Base-by-base conservation (phyloP, 495 filamentous ascomycete species). In the Hyaloscypha variabilis region DNA sequence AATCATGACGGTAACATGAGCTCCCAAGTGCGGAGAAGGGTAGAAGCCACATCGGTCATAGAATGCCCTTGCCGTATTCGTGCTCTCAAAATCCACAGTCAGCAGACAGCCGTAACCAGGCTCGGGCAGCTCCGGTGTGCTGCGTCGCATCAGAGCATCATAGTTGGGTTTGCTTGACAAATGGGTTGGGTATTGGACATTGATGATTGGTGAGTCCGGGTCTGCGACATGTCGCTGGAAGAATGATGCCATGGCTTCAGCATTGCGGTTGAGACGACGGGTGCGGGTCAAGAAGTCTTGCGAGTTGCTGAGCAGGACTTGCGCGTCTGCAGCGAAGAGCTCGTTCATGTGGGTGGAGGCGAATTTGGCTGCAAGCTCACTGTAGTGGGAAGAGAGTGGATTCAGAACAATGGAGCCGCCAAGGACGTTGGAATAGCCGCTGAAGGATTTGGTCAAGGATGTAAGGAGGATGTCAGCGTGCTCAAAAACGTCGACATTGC, bases 371-470 rank as follows among this genome's bases (percentile, higher is more conserved):
- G 93, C 95, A 29, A 99, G 72, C 0, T 73, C 63, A 0, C 75
- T 52, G 77, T 97, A 98, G 74, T 88, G 91, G 17, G 73, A 83
- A 19, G 86, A 79, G 58, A 89, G 84, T 2, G 95, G 93, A 73
- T 98, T 99, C 51, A 97, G 78, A 39, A 97, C 88, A 13, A 87
- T 82, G 74, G 91, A 88, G 60, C 95, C 95, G 67, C 93, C 95
- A 94, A 98, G 97, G 57, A 99, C 95, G 77, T 99, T 98, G 74
- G 91, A 92, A 75, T 97, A 94, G 30, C 95, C 95, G 61, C 91
- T 95, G 77, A 99, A 99, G 56, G 97, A 89, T 76, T 99, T 99
- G 3, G 95, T 97, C 60, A 99, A 81, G 69, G 91, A 96, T 79
- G 90, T 95, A 57, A 94, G 94, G 24, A 97, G 91, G 19, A 97